These are phyloP conservation scores for Lentithecium fluviatile DNA, from an alignment of 495 filamentous ascomycete species.

Conservation along the genomic window DNA sequence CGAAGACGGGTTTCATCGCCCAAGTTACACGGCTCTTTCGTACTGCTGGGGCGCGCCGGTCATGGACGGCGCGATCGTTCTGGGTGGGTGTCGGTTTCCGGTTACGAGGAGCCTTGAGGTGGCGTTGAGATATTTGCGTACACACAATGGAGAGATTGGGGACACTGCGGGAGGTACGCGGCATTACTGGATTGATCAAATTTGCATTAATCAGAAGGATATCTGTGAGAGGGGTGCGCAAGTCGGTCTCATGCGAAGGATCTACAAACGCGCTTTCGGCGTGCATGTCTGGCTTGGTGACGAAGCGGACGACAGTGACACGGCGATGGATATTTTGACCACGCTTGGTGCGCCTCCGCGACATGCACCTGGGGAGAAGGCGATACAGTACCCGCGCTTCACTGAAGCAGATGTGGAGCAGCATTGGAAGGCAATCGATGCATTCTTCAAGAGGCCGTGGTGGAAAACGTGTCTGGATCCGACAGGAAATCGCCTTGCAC, in stretches of 20 bases:
- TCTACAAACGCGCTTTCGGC: background rate
- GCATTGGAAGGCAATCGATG: background rate
- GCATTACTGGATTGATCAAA: conserved; percentile 3
- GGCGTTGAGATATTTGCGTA: background rate
- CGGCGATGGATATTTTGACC: background rate
- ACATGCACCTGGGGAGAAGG: conserved; percentile 2
- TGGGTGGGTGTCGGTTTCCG: background rate
- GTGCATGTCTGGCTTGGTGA: conserved; percentile 6
- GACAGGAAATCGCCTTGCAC: conserved; percentile 1
- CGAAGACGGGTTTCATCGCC: background rate
- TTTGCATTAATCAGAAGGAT: conserved; percentile 1
- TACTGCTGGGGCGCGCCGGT: conserved; percentile 2
- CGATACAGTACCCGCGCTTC: background rate
- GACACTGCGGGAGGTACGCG: background rate
- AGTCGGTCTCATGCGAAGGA: conserved; percentile 1
- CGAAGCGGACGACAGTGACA: conserved; percentile 2
- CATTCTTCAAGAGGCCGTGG: background rate
- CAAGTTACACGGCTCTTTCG: background rate
- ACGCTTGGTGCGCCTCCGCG: background rate
- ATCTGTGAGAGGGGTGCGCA: background rate
- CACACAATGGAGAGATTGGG: background rate
- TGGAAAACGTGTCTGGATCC: conserved; percentile 1
- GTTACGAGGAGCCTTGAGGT: background rate
- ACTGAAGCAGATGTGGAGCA: background rate
- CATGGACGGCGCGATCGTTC: background rate